A percentile compares a stretch with the other conserved stretches of the same genome.
These are phyloP conservation scores for Boeremia exigua DNA, from an alignment of 2,329 filamentous ascomycete species.

Conservation along the genomic window DNA sequence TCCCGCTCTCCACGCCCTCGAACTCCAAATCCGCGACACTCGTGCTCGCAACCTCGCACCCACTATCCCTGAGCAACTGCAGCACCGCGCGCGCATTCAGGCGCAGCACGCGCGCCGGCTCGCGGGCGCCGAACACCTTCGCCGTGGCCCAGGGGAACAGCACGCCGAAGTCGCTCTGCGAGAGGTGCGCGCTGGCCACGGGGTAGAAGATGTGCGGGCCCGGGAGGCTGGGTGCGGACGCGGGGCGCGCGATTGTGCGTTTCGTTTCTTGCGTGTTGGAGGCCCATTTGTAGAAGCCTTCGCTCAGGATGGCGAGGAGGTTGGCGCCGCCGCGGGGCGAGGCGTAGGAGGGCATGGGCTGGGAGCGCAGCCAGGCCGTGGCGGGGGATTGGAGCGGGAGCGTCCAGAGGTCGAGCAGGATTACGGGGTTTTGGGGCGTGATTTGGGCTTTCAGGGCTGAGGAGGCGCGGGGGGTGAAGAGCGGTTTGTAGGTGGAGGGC, in stretches of 20 bases:
- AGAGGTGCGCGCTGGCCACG: conserved; percentile 75
- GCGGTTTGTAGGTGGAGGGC: conserved; percentile 54
- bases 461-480: conserved; percentile 65
- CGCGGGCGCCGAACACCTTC: conserved; percentile 61
- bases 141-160: conserved; percentile 73
- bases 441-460: conserved; percentile 70
- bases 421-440: conserved; percentile 68
- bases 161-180: conserved; percentile 82
- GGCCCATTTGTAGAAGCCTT: conserved; percentile 79
- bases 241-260: conserved; percentile 66
- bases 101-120: conserved; percentile 79
- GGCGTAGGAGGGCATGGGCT: conserved; percentile 73
- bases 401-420: conserved; percentile 83
- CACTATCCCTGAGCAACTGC: conserved; percentile 66
- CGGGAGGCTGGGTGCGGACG: conserved; percentile 50
- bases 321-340: conserved; percentile 59
- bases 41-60: conserved; percentile 51
- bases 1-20: conserved; percentile 22
- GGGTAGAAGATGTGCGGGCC: conserved; percentile 77
- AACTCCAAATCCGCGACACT: conserved; percentile 50
- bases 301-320: conserved; percentile 74
- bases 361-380: conserved; percentile 69
- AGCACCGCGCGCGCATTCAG: conserved; percentile 83
- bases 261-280: conserved; percentile 74
- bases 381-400: conserved; percentile 70